Conservation (phyloP, 1,284 basidiomycete genomes). For the Trichosporon inkin region DNA sequence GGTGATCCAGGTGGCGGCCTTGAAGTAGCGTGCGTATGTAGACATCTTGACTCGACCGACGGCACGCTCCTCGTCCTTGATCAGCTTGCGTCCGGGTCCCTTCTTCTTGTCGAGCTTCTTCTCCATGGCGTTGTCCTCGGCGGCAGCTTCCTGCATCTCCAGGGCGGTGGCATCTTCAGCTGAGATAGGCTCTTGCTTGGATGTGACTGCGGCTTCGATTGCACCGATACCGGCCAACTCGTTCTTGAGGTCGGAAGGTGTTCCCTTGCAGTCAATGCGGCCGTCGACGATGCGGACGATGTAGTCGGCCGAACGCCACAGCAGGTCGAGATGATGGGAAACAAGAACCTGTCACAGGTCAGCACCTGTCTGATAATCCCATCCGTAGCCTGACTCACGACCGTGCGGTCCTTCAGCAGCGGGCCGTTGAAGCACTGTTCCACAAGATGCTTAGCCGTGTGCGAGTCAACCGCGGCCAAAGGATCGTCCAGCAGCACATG, state of each 20-base stretch:
- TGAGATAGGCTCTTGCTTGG: constrained; percentile 53
- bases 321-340: constrained; percentile 76
- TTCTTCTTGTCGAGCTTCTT: constrained; percentile 42
- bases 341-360: constrained; percentile 60
- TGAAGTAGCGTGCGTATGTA: constrained; percentile 72
- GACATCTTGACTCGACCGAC: constrained; percentile 71
- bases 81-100: constrained; percentile 43
- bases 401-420: constrained; percentile 63
- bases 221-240: constrained; percentile 52
- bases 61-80: constrained; percentile 57
- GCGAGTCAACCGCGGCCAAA: constrained; percentile 82
- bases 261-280: constrained; percentile 58
- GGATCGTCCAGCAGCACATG: constrained; percentile 83
- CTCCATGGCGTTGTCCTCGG: constrained; percentile 46
- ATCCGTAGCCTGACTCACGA: constrained; percentile 43
- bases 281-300: constrained; percentile 65
- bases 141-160: constrained; percentile 17
- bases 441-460: constrained; percentile 72
- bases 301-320: constrained; percentile 60
- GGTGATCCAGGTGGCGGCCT: constrained; percentile 46
- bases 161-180: constrained; percentile 18
- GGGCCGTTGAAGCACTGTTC: constrained; percentile 61
- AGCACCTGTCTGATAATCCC: not conserved
- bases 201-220: constrained; percentile 52
- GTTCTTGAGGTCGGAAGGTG: constrained; percentile 58